Conservation (phyloP, 2,329 filamentous ascomycete genomes). For the Penicillium sp. region DNA sequence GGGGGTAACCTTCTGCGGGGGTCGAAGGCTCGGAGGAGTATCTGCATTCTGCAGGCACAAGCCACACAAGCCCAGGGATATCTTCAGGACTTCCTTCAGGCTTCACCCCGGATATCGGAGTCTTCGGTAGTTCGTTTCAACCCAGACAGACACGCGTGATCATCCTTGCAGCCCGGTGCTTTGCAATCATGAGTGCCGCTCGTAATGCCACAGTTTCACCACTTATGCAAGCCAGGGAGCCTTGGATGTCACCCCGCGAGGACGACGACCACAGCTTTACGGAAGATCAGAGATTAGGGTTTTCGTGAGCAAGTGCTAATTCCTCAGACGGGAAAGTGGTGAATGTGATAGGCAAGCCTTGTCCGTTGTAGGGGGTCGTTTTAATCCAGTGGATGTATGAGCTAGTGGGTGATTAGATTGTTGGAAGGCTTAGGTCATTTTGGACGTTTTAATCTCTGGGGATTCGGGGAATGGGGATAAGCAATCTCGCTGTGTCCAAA, state of each 20-base stretch:
- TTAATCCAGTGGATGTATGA: neutral
- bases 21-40: neutral
- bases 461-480: neutral
- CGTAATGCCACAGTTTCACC: slow-evolving; percentile 1
- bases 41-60: neutral
- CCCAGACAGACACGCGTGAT: neutral
- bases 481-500: neutral
- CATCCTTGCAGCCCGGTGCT: neutral
- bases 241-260: neutral
- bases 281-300: neutral
- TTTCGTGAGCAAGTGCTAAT: neutral
- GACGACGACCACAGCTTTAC: neutral
- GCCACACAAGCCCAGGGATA: neutral
- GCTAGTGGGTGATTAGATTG: neutral
- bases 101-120: neutral
- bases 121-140: neutral
- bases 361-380: neutral
- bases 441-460: neutral
- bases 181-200: neutral
- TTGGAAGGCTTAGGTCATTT: neutral
- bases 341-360: neutral
- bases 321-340: neutral
- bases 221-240: slow-evolving; percentile 1
- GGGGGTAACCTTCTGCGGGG: neutral
- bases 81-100: neutral